Conservation (phyloP, 2,329 filamentous ascomycete species). For the Trichoderma atroviride region DNA sequence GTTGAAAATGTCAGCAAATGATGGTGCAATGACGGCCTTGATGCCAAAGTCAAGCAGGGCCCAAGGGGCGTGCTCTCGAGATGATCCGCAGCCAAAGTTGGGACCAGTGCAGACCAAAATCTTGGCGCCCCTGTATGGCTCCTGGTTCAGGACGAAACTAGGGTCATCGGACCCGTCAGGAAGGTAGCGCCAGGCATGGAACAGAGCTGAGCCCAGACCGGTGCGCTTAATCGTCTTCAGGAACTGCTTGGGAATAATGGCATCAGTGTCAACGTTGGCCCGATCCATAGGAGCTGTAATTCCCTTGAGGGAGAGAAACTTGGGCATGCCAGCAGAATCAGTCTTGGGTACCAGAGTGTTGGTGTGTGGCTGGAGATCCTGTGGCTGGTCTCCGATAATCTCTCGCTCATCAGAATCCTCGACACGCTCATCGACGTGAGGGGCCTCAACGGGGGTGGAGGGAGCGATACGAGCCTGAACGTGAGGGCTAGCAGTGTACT, state of each 20-base stretch:
- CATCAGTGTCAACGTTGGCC: conserved; percentile 96
- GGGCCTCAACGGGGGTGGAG: conserved; percentile 39
- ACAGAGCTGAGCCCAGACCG: conserved; percentile 84
- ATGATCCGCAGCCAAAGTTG: conserved; percentile 95
- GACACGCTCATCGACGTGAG: conserved; percentile 57
- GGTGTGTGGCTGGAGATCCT: conserved; percentile 66
- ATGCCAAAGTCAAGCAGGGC: conserved; percentile 96
- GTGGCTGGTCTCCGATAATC: conserved; percentile 58
- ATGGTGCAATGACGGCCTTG: conserved; percentile 87
- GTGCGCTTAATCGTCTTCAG: conserved; percentile 99
- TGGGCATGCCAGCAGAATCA: conserved; percentile 68
- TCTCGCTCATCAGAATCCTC: conserved; percentile 56
- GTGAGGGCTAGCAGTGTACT: conserved; percentile 61
- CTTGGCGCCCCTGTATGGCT: conserved; percentile 80
- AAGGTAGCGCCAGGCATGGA: conserved; percentile 81
- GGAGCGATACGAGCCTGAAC: conserved; percentile 57
- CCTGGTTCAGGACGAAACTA: conserved; percentile 86
- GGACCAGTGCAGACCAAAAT: conserved; percentile 88
- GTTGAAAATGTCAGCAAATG: conserved; percentile 81
- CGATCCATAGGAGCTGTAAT: conserved; percentile 85
- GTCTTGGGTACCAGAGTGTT: conserved; percentile 57
- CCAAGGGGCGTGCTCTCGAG: conserved; percentile 95
- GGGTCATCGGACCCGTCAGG: conserved; percentile 73
- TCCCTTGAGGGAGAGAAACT: conserved; percentile 82
- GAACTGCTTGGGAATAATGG: conserved; percentile 99